Conservation (phyloP, 768 basidiomycete species). For the Strobilomyces dryophilus region DNA sequence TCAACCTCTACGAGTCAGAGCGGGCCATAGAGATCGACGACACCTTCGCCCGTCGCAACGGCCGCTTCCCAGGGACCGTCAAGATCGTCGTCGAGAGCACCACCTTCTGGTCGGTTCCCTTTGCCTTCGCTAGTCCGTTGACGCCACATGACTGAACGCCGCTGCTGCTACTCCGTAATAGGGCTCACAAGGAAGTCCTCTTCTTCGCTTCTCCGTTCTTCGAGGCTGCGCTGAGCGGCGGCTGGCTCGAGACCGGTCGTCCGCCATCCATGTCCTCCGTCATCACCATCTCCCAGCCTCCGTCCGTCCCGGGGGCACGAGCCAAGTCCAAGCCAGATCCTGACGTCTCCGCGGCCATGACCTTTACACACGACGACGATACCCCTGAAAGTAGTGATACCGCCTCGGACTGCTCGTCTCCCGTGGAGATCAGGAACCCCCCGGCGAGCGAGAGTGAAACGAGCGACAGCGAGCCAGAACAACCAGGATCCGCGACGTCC, state of each 20-base stretch:
- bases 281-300: constrained; percentile 79
- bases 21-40: constrained; percentile 77
- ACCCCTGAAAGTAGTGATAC: constrained; percentile 30
- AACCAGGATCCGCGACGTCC: constrained; percentile 14
- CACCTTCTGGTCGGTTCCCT: constrained; percentile 75
- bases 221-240: constrained; percentile 83
- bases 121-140: neutral
- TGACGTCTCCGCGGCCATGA: constrained; percentile 47
- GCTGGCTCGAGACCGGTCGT: constrained; percentile 88
- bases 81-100: constrained; percentile 88
- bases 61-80: constrained; percentile 76
- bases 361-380: constrained; percentile 57
- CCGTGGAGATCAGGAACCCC: constrained; percentile 37
- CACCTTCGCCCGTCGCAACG: constrained; percentile 61
- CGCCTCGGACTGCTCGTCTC: constrained; percentile 40
- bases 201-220: constrained; percentile 96
- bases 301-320: constrained; percentile 45
- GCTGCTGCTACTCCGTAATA: constrained; percentile 25
- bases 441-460: constrained; percentile 31
- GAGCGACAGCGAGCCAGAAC: constrained; percentile 35
- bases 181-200: constrained; percentile 89
- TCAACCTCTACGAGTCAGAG: constrained; percentile 62
- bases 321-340: constrained; percentile 30
- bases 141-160: neutral
- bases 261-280: constrained; percentile 77